These are phyloP conservation scores for Trametes elegans DNA, from an alignment of 768 basidiomycete genomes.

Conservation along the genomic window DNA sequence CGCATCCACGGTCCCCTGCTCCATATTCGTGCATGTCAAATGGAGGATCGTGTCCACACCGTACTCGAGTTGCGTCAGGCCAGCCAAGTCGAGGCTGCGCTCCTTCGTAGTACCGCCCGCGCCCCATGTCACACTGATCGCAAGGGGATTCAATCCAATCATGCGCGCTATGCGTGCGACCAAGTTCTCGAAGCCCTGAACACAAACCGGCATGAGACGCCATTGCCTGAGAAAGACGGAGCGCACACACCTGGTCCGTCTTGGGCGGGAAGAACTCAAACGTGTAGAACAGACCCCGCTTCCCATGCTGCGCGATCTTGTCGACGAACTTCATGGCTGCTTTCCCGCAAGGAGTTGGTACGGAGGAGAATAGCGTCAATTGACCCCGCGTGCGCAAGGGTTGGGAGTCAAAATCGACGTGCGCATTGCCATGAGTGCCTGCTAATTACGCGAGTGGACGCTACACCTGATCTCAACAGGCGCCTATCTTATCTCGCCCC, in stretches of 20 bases:
- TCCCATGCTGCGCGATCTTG: constrained; percentile 51
- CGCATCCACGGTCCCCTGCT: constrained; percentile 80
- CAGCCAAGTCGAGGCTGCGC: constrained; percentile 83
- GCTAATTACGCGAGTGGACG: background rate
- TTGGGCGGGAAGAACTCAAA: constrained; percentile 98
- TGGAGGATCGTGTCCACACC: constrained; percentile 88
- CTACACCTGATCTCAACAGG: background rate
- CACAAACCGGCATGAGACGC: constrained; percentile 4
- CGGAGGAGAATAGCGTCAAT: background rate
- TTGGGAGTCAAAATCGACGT: constrained; percentile 16
- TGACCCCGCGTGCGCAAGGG: background rate
- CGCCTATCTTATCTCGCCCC: constrained; percentile 14
- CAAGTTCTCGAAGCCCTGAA: constrained; percentile 88
- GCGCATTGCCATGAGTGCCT: background rate
- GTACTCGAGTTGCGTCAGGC: constrained; percentile 67
- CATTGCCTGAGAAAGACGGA: constrained; percentile 1
- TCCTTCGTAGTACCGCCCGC: constrained; percentile 93
- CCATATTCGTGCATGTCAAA: constrained; percentile 97
- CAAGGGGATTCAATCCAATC: constrained; percentile 72
- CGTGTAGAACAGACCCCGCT: constrained; percentile 73
- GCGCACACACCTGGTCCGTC: constrained; percentile 70
- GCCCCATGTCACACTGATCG: constrained; percentile 95
- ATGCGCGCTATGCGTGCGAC: constrained; percentile 84
- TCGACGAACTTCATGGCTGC: constrained; percentile 67
- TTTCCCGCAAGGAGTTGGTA: background rate